These are phyloP conservation scores for Picea glauca DNA, from an alignment of 75 land plant species.

Conservation along the genomic window DNA sequence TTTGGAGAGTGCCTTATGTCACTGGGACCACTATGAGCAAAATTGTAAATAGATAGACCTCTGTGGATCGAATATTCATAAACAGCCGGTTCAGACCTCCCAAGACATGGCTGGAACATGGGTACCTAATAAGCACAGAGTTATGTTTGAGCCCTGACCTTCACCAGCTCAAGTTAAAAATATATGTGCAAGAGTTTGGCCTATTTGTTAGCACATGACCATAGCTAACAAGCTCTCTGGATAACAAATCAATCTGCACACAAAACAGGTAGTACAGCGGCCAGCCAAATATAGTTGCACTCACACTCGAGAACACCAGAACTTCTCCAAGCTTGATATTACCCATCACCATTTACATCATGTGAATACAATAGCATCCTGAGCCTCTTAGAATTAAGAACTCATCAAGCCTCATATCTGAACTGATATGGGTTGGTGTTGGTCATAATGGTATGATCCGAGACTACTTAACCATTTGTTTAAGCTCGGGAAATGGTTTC, in stretches of 20 bases:
- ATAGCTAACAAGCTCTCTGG: neutral
- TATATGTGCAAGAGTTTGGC: neutral
- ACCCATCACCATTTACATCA: neutral
- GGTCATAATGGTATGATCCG: no score
- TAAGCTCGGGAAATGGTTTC: neutral
- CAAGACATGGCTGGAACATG: no score
- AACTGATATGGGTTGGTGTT: neutral
- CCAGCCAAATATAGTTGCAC: neutral
- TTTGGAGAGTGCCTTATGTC: no score
- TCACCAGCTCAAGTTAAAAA: neutral
- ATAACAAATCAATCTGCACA: neutral
- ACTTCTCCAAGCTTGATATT: neutral
- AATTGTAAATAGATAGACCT: no score
- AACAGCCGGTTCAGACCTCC: no score
- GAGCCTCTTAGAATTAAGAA: neutral
- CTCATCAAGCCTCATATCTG: neutral
- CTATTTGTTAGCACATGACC: neutral
- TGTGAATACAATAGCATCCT: neutral
- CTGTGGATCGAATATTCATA: no score
- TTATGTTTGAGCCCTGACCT: no score
- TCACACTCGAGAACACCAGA: neutral
- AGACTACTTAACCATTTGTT: neutral
- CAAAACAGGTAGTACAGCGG: neutral
- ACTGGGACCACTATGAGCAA: no score
- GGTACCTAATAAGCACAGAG: no score